Percentiles rank a stretch among this genome's conserved stretches.
phyloP scores from a whole-genome alignment of 768 basidiomycete species.

The Termitomyces eurrhizus region DNA sequence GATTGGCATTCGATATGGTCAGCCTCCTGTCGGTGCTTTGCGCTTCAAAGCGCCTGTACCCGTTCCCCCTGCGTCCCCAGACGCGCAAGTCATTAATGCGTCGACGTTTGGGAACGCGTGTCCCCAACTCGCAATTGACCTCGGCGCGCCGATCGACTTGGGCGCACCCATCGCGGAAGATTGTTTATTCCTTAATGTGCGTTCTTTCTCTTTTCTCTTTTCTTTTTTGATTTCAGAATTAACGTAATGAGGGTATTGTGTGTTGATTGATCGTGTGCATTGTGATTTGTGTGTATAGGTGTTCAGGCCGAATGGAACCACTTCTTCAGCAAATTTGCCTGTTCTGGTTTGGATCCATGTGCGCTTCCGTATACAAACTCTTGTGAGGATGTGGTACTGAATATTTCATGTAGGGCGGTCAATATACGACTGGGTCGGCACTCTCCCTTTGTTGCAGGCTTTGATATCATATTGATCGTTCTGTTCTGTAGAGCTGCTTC shows the following conservation, averaged over 20 bases:
- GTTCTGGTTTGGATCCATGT: slow-evolving; percentile 35
- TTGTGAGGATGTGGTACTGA: no score
- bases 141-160: slow-evolving; percentile 39
- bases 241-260: no score
- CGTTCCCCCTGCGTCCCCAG: slow-evolving; percentile 26
- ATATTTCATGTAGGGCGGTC: slow-evolving; percentile 37
- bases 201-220: background rate
- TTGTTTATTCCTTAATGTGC: slow-evolving; percentile 52
- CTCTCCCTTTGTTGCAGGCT: background rate
- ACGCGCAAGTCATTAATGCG: slow-evolving; percentile 31
- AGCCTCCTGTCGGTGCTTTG: slow-evolving; percentile 50
- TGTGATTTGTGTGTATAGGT: slow-evolving; percentile 21
- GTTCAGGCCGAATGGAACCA: slow-evolving; percentile 29
- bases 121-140: slow-evolving; percentile 37
- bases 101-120: slow-evolving; percentile 52
- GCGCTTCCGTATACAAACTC: no score
- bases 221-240: no score
- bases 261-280: no score
- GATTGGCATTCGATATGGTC: slow-evolving; percentile 59
- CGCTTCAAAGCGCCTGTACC: slow-evolving; percentile 55
- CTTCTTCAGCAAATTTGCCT: slow-evolving; percentile 27
- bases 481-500: slow-evolving; percentile 36
- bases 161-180: slow-evolving; percentile 48
- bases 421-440: slow-evolving; percentile 37
- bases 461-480: background rate